Percentiles rank a stretch among this genome's conserved stretches.
Conservation (phyloP, 2,329 filamentous ascomycete species). For the Fusarium nisikadoi region DNA sequence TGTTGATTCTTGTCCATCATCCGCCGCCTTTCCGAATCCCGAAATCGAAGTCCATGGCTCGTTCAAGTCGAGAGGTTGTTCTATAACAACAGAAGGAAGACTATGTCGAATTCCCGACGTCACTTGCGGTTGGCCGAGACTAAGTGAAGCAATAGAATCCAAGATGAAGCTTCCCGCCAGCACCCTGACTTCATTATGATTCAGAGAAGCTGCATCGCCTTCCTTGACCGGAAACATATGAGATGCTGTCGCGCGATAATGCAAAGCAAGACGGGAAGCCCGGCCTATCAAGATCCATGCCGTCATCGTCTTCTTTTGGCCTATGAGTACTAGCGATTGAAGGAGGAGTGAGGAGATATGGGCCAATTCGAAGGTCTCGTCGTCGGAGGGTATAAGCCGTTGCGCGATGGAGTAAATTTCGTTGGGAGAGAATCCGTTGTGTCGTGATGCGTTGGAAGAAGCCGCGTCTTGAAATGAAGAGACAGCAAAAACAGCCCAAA, state of each 20-base stretch:
- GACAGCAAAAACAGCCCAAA: constrained; percentile 70
- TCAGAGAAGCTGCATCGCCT: constrained; percentile 14
- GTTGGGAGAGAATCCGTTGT: constrained; percentile 23
- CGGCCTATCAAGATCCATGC: constrained; percentile 74
- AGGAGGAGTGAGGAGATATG: constrained; percentile 58
- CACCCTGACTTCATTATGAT: constrained; percentile 37
- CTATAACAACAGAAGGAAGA: constrained; percentile 26
- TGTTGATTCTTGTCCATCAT: constrained; percentile 7
- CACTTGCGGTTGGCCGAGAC: constrained; percentile 53
- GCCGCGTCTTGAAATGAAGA: constrained; percentile 64
- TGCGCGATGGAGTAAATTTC: constrained; percentile 63
- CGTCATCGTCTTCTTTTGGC: constrained; percentile 62
- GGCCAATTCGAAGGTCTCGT: constrained; percentile 58
- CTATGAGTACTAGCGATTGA: constrained; percentile 71
- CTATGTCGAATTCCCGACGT: constrained; percentile 34
- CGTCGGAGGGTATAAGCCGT: constrained; percentile 59
- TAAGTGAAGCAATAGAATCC: constrained; percentile 66
- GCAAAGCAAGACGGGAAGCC: constrained; percentile 62
- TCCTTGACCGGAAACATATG: constrained; percentile 38
- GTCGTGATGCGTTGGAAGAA: constrained; percentile 18
- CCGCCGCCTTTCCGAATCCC: constrained; percentile 26
- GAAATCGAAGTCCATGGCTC: constrained; percentile 38
- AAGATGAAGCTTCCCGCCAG: constrained; percentile 69
- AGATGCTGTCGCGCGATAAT: constrained; percentile 32
- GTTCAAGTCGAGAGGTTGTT: constrained; percentile 18